Evolutionary conservation across 805 yeast species (phyloP).

Genomic region (Scheffersomyces ergatensis): DNA sequence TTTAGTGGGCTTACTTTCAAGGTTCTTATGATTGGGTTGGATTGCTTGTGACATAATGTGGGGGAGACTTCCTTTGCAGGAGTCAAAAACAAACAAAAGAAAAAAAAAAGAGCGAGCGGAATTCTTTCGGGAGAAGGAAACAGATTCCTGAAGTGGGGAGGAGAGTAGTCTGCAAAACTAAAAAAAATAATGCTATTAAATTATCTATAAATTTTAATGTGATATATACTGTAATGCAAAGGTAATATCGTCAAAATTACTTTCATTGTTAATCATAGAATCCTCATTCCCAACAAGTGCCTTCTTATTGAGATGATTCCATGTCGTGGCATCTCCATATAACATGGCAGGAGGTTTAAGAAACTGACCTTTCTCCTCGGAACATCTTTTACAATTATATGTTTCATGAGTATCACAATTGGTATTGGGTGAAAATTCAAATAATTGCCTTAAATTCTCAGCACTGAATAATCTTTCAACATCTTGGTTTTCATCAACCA

Average conservation of each 20-base stretch:
- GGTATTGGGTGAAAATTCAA: constrained; percentile 65
- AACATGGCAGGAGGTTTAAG: constrained; percentile 79
- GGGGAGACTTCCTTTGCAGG: background rate
- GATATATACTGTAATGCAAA: constrained; percentile 94
- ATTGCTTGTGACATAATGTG: background rate
- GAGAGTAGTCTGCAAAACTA: background rate
- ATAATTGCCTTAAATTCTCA: constrained; percentile 73
- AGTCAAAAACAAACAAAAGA: background rate
- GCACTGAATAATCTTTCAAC: constrained; percentile 89
- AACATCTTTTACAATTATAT: constrained; percentile 82
- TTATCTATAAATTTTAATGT: constrained; percentile 38
- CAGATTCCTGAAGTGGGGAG: background rate
- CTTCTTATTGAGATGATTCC: constrained; percentile 83
- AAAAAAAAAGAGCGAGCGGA: too few relatives aligned
- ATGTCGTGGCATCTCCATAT: constrained; percentile 95
- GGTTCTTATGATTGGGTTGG: background rate
- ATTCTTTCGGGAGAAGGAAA: too few relatives aligned
- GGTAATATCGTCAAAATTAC: constrained; percentile 63
- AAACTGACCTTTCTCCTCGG: constrained; percentile 44
- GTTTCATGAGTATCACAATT: constrained; percentile 91
- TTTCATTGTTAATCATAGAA: constrained; percentile 71
- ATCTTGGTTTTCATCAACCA: constrained; percentile 93
- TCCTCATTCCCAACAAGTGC: constrained; percentile 71
- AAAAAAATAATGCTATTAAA: background rate
- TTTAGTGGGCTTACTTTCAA: background rate